Evolutionary conservation across 345 rosid genomes (phyloP), one percentile per base, ranked within the genome.

Genomic region (Erucastrum elatum): DNA sequence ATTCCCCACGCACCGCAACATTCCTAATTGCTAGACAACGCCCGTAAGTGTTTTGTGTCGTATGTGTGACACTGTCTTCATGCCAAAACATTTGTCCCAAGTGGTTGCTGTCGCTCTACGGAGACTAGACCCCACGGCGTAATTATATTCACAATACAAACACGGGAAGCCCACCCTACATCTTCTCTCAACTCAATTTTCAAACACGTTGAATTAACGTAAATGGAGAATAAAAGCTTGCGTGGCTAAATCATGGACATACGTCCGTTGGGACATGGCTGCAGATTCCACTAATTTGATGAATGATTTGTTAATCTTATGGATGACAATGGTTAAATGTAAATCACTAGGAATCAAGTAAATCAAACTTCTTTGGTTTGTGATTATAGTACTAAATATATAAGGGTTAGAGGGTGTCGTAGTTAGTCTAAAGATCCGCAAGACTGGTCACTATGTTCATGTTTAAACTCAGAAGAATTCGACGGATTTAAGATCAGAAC

Each of bases 91-190:
- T 35, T 63, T 27, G 13, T 5, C 27, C 59, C 70, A 58, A 56
- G 72, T 37, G 61, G 72, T 66, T 21, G 51, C 59, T 71, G 77
- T 78, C 77, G 62, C 68, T 39, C 29, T 66, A 46, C 59, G 64
- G 9, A 31, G 55, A 44, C 21, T 79, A 11, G 82, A 11, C 58
- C 74, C 82, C 70, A 79, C 34, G 78, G 78, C 77, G 67, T 79
- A 46, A 56, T 31, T 41, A 15, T 63, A 71, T 26, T 66, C 31
- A 25, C 8, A 44, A 72, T 33, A 34, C 64, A 78, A 15, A 77
- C 63, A 72, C n/a, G 21, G 34, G 8, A 78, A 34, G 74, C 78
- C 82, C 82, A 72, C 39, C 67, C 58, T 3, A 67, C 64, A 71
- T n/a, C 70, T 11, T 72, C 72, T 55, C 67, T 46, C 72, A 29